Conservation (phyloP, 2,329 filamentous ascomycete genomes). For the Aschersonia sp. region DNA sequence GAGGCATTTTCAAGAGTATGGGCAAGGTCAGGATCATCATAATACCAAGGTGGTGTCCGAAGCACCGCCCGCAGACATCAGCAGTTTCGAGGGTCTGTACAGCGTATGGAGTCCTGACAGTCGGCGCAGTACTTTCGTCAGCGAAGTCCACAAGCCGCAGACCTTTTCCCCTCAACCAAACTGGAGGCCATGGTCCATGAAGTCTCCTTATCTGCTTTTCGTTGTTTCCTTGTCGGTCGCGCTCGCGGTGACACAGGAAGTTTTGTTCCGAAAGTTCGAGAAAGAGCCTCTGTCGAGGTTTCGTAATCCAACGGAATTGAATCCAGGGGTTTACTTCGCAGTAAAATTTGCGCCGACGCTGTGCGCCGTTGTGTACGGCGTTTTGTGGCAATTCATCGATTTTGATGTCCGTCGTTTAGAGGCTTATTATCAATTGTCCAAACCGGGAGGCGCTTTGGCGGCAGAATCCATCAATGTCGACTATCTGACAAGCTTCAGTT, state of each 20-base stretch:
- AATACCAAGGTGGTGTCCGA: conserved; percentile 43
- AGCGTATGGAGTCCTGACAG: conserved; percentile 13
- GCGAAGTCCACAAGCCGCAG: conserved; percentile 22
- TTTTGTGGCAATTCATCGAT: conserved; percentile 52
- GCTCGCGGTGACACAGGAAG: conserved; percentile 38
- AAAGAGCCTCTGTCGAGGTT: conserved; percentile 34
- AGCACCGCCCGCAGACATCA: conserved; percentile 32
- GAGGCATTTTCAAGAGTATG: no score
- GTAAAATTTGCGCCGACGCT: conserved; percentile 51
- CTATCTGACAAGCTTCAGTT: conserved; percentile 55
- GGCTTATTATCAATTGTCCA: conserved; percentile 52
- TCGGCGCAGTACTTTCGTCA: conserved; percentile 22
- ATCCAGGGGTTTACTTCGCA: conserved; percentile 38
- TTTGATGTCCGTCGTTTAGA: conserved; percentile 54
- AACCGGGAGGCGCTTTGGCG: conserved; percentile 42
- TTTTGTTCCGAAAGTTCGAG: conserved; percentile 36
- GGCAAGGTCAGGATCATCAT: conserved; percentile 24
- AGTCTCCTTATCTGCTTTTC: conserved; percentile 41
- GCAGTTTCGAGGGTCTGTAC: conserved; percentile 31
- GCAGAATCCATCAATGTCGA: conserved; percentile 59
- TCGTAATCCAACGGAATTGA: conserved; percentile 31
- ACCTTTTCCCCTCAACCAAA: conserved; percentile 49
- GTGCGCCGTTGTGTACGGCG: conserved; percentile 45
- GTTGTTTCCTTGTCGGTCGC: conserved; percentile 39
- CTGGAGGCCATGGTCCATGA: conserved; percentile 54